phyloP scores from a whole-genome alignment of 176 grass and related monocot genomes.

The Metroxylon sagu region DNA sequence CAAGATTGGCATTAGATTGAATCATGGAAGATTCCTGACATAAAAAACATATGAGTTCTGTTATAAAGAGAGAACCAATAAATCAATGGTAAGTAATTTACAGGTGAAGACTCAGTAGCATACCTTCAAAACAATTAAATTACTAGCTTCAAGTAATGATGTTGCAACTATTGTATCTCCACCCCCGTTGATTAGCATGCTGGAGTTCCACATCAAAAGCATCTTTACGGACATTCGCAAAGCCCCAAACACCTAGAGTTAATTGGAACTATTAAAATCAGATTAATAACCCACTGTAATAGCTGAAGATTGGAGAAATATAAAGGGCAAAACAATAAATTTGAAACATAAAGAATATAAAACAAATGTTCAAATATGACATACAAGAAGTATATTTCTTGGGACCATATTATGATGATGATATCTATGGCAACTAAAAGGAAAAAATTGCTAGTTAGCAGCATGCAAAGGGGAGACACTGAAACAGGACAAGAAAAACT shows the following conservation, averaged over 20 bases:
- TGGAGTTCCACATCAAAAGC: slow-evolving; percentile 99
- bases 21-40: slow-evolving; percentile 87
- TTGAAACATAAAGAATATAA: too few species aligned
- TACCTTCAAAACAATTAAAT: slow-evolving; percentile 99
- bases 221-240: slow-evolving; percentile 98
- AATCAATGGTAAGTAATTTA: too few species aligned
- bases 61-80: slow-evolving; percentile 2
- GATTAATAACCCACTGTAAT: not conserved
- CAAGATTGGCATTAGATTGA: slow-evolving; percentile 99
- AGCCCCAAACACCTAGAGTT: slow-evolving; percentile 75
- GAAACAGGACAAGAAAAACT: too few species aligned
- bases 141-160: slow-evolving; percentile 94
- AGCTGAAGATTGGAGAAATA: too few species aligned
- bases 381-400: too few species aligned
- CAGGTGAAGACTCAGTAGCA: too few species aligned
- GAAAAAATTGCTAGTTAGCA: too few species aligned
- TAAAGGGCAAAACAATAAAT: too few species aligned
- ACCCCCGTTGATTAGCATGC: slow-evolving; percentile 86
- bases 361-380: too few species aligned
- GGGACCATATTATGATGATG: too few species aligned
- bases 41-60: slow-evolving; percentile 4
- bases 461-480: too few species aligned
- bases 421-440: too few species aligned
- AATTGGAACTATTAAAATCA: slow-evolving; percentile 1
- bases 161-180: slow-evolving; percentile 78